These are phyloP conservation scores for Prunus davidiana DNA, from an alignment of 306 rosid genomes.

Conservation along the genomic window DNA sequence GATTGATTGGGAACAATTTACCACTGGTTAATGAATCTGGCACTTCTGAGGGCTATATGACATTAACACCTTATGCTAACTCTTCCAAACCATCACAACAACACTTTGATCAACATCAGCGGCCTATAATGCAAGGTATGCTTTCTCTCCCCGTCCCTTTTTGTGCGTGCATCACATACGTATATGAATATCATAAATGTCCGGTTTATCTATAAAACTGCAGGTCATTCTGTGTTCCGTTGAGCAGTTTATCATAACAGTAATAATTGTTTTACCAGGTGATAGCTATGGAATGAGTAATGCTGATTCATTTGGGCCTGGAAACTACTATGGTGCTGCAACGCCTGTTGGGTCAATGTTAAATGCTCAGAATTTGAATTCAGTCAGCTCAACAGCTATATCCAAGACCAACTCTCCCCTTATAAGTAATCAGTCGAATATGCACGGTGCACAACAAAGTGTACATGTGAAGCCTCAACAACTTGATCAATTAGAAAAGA, in stretches of 20 bases:
- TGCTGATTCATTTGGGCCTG: conserved; percentile 67
- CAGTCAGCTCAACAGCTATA: conserved; percentile 56
- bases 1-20: conserved; percentile 67
- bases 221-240: neutral
- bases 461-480: conserved; percentile 58
- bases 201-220: neutral
- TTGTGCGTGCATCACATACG: neutral
- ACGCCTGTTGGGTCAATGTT: conserved; percentile 71
- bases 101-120: conserved; percentile 66
- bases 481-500: conserved; percentile 66
- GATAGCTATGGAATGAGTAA: conserved; percentile 71
- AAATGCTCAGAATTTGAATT: conserved; percentile 61
- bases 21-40: conserved; percentile 61
- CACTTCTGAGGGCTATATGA: conserved; percentile 59
- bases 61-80: conserved; percentile 43
- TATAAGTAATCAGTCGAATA: conserved; percentile 59
- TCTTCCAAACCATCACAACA: conserved; percentile 71
- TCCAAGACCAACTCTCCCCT: conserved; percentile 57
- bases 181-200: neutral
- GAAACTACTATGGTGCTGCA: conserved; percentile 57
- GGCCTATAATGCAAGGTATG: conserved; percentile 63
- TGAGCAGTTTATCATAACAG: neutral
- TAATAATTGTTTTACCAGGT: conserved; percentile 54
- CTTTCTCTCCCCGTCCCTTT: conserved; percentile 11
- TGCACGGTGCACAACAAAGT: conserved; percentile 60